Base-by-base conservation (phyloP, 768 basidiomycete genomes). In the Fibroporia radiculosa region DNA sequence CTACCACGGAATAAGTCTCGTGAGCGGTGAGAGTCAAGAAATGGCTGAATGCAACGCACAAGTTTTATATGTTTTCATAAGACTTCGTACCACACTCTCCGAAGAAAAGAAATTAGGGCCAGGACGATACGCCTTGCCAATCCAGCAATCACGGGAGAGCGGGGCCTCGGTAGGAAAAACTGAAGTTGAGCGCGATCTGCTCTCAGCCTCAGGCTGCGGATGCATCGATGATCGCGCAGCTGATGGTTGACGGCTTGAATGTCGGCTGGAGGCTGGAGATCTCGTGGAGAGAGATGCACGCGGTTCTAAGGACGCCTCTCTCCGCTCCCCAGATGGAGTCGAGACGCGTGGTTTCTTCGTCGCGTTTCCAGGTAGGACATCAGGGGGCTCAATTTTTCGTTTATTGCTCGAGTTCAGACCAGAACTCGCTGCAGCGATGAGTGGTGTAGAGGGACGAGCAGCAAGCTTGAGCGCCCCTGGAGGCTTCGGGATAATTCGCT, bases 151-250 rank as follows among this genome's bases (percentile, higher is more conserved):
- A 20, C 65, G 63, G 14, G 62, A 57, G 39, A 66, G 55, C 11
- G 69, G 68, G n/a, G 58, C 68, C 1, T 56, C 24, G 14, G 62
- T 48, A 0, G 76, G 74, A 48, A 80, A 62, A 1, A 58, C 62
- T 0, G 83, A 84, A 0, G 73, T 71, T 0, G 84, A 86, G 50
- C 82, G 80, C 47, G 85, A 85, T 51, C 80, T 76, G n/a, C 74
- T 73, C 31, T 78, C 74, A 8, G 72, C 70, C 23, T 73, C 75
- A 3, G 75, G 59, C 0, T 71, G 65, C 38, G 60, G 42, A 55
- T 64, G 19, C 6, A 47, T 47, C 16, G 51, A 45, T 2, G 48
- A 50, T 0, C 50, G 48, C 3, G 52, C 49, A 2, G 29, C 39
- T 6, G 55, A 55, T 1, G 50, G 39, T 19, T 47, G 44, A 14